Base-by-base conservation (phyloP, 2,329 filamentous ascomycete species). In the Trichoderma arundinaceum region DNA sequence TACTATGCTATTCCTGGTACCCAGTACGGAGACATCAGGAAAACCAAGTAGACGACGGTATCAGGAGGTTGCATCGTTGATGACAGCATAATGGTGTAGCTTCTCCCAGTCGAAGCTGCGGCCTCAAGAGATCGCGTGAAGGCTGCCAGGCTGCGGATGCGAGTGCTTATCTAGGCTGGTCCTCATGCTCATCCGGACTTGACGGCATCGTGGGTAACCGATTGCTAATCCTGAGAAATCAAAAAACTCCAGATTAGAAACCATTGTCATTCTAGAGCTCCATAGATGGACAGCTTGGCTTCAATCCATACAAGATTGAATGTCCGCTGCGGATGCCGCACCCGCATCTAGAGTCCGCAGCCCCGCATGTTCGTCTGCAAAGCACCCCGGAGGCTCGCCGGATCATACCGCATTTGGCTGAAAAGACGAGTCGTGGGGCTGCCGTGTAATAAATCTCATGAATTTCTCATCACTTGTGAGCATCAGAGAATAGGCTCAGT, bases 361-460 rank as follows among this genome's bases (percentile, higher is more conserved):
- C 58, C 58, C 58, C 58, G 46, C 54, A 19, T 22, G 58, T 43
- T 49, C 35, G 32, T 49, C 35, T 38, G 44, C 57, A 51, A 49
- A 35, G 46, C 46, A 60, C 17, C 46, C 33, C 32, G 46, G 33
- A 51, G 38, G 43, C 17, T 22, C 43, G 32, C 56, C 33, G 56
- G 43, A 38, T 19, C 56, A 39, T 59, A 32, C 56, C 43, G 22
- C 13, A 59, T 59, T 48, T 35, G 56, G 56, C 32, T 4, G 43
- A 19, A 15, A 4, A 1, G 9, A 10, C 28, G 17, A 48, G 13
- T 35, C 44, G 43, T 15, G 44, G 13, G 17, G 9, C 43, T 4
- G 35, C 51, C 32, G 32, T 28, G 22, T 28, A 28, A 28, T 28
- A 28, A 28, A n/a, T 17, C 17, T 10, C 17, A 8, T 39, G 33